Evolutionary conservation across 805 yeast genomes (phyloP), one percentile per base, ranked within the genome.

Genomic region (Ogataea minuta): DNA sequence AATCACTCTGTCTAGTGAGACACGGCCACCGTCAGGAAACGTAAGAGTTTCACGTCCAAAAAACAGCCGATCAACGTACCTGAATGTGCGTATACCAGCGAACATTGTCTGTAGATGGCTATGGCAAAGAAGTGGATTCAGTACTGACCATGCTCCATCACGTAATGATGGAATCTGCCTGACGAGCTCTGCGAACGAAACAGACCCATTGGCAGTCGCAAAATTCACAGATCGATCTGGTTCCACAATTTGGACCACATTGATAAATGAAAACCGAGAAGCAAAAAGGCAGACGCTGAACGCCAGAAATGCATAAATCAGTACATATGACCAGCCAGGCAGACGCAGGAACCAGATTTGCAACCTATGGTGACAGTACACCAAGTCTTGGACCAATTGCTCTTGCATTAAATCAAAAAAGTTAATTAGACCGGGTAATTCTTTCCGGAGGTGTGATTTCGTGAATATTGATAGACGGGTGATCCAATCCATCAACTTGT

Each of bases 71-170:
- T 81, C 82, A 20, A 61, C 60, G 28, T 66, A 64, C n/a, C 76
- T 66, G 41, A 73, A 72, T 40, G 71, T 71, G 26, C 77, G 75
- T 15, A 70, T 61, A 2, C 81, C 74, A 31, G 90, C 77, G 54
- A 77, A 80, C 57, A 83, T 55, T 2, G 96, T 88, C 61, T 90
- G 96, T 19, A 86, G 62, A 40, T 82, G 73, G 16, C 96, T 96
- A 44, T 79, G 79, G 59, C 77, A 77, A 20, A 83, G 59, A 3
- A 74, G 61, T 6, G 93, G 93, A 45, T 77, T 74, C 56, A 82
- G 65, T 59, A 76, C 63, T 49, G 81, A 71, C 50, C 68, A 69
- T 27, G 77, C 57, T 6, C 71, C 71, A 33, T 74, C 54, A 25
- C 59, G 56, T 41, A 81, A 68, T 8, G 65, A 76, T 1, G 81